phyloP scores from a whole-genome alignment of 169 alveolate species.

The Eimeria zaria region DNA sequence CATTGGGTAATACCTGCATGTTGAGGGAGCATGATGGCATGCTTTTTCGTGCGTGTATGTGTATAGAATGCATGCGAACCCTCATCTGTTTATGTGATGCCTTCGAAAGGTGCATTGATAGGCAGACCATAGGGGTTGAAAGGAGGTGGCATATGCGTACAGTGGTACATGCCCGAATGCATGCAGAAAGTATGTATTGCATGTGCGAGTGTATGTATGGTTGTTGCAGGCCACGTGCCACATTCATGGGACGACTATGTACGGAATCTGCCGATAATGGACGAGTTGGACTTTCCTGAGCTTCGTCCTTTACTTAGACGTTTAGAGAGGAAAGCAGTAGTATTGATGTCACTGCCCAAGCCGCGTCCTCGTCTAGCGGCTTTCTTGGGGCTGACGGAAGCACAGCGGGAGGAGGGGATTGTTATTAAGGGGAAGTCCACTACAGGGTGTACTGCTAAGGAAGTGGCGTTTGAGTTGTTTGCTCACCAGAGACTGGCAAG shows the following conservation, averaged over 20 bases:
- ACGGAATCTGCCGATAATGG: slow-evolving; percentile 56
- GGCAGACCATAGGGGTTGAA: no score
- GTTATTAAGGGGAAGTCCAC: slow-evolving; percentile 66
- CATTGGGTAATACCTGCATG: not conserved
- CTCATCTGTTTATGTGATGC: no score
- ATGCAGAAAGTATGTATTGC: not conserved
- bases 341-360: slow-evolving; percentile 24
- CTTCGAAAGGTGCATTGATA: no score
- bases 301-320: slow-evolving; percentile 35
- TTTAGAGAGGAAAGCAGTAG: slow-evolving; percentile 24
- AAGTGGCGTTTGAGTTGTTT: slow-evolving; percentile 50
- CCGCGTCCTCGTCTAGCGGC: slow-evolving; percentile 51
- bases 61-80: no score
- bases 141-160: not conserved
- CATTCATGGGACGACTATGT: slow-evolving; percentile 56
- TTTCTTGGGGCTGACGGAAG: slow-evolving; percentile 47
- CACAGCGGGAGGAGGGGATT: slow-evolving; percentile 58
- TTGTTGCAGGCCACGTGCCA: slow-evolving; percentile 62
- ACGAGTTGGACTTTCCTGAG: slow-evolving; percentile 70
- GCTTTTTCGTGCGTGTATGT: no score
- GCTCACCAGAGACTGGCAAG: slow-evolving; percentile 58
- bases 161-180: not conserved
- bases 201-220: not conserved
- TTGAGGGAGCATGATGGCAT: not conserved
- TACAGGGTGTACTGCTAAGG: slow-evolving; percentile 26